A percentile compares a stretch with the other conserved stretches of the same genome.
Evolutionary conservation across 106 monocot genomes (phyloP).

Genomic region (Dendrobium nobile): DNA sequence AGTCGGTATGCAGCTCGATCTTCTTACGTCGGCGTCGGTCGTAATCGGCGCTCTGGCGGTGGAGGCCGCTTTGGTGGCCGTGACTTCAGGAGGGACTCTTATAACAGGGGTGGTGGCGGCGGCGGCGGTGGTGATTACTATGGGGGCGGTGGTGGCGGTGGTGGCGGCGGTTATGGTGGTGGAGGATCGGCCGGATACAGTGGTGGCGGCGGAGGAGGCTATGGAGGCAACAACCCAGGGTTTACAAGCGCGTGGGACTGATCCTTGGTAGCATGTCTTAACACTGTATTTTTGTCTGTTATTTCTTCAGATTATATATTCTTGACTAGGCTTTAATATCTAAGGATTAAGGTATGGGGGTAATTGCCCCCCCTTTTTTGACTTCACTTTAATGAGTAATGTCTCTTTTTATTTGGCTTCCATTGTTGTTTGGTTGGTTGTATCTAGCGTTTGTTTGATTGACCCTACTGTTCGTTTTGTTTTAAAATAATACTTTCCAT

Average conservation of each 20-base stretch:
- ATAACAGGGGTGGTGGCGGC: constrained; percentile 20
- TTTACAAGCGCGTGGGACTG: constrained; percentile 50
- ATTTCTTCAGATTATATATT: constrained; percentile 6
- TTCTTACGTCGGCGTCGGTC: constrained; percentile 30
- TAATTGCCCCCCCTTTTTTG: constrained; percentile 12
- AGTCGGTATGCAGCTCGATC: constrained; percentile 31
- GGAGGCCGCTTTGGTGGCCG: constrained; percentile 49
- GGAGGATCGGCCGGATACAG: constrained; percentile 7
- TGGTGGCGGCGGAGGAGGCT: background rate
- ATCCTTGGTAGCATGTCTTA: background rate
- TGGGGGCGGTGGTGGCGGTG: constrained; percentile 17
- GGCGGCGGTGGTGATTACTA: constrained; percentile 21
- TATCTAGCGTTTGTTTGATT: background rate
- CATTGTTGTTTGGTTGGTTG: background rate
- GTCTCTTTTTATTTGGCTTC: background rate
- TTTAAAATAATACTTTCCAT: background rate
- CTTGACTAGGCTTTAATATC: constrained; percentile 7
- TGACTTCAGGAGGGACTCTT: constrained; percentile 35
- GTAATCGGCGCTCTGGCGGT: constrained; percentile 28
- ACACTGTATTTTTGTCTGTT: background rate
- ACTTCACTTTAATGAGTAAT: background rate
- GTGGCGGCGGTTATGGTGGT: background rate
- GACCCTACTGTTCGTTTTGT: background rate
- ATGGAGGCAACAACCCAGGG: constrained; percentile 16
- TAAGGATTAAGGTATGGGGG: background rate